Evolutionary conservation across 768 basidiomycete species (phyloP).

Genomic region (Coprinopsis cinerea): DNA sequence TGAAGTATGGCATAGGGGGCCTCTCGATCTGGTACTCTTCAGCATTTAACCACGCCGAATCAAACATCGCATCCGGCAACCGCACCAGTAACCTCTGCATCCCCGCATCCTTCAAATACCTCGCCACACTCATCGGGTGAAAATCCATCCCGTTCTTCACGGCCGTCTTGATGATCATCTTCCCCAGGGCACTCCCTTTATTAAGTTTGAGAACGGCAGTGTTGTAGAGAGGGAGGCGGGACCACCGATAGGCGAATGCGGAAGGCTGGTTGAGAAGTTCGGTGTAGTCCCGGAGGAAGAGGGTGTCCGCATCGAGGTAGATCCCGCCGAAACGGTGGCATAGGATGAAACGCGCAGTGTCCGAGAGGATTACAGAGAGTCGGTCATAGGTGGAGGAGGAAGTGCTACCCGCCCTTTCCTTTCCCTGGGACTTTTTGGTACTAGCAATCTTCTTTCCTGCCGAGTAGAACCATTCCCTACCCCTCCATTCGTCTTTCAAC

Average conservation of each 20-base stretch:
- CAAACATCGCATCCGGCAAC: slow-evolving; percentile 92
- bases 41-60: slow-evolving; percentile 94
- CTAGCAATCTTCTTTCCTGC: slow-evolving; percentile 72
- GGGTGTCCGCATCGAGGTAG: slow-evolving; percentile 95
- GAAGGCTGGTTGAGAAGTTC: slow-evolving; percentile 97
- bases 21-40: slow-evolving; percentile 88
- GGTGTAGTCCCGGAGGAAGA: slow-evolving; percentile 96
- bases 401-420: slow-evolving; percentile 83
- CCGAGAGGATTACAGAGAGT: slow-evolving; percentile 88
- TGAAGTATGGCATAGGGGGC: slow-evolving; percentile 93
- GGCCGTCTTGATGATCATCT: slow-evolving; percentile 91
- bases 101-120: slow-evolving; percentile 85
- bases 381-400: slow-evolving; percentile 83
- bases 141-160: slow-evolving; percentile 93
- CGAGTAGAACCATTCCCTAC: slow-evolving; percentile 81
- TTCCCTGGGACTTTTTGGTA: slow-evolving; percentile 3
- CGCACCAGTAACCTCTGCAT: slow-evolving; percentile 79
- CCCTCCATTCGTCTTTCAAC: slow-evolving; percentile 85
- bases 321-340: slow-evolving; percentile 95
- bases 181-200: slow-evolving; percentile 86
- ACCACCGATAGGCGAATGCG: slow-evolving; percentile 97
- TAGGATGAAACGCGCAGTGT: slow-evolving; percentile 97
- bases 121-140: slow-evolving; percentile 92
- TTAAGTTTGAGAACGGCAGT: slow-evolving; percentile 94
- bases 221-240: slow-evolving; percentile 87